Base-by-base conservation (phyloP, 2,329 filamentous ascomycete genomes). In the Ceratocystis huliohia region DNA sequence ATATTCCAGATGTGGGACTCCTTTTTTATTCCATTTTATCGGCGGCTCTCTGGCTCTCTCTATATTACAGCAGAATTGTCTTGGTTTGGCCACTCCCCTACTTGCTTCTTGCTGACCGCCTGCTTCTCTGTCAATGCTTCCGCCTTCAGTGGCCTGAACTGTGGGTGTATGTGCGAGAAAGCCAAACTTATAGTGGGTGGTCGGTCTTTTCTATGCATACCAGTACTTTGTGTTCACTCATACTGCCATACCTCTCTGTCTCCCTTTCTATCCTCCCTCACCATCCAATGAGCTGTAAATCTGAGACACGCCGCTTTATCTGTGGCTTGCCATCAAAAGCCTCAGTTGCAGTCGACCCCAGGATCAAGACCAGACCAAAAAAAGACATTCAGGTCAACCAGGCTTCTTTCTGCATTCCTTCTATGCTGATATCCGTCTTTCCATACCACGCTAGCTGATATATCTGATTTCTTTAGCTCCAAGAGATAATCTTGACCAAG, bases 401-500 rank as follows among this genome's bases (percentile, higher is more conserved):
- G 41, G 22, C n/a, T 22, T 63, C 22, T 46, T 22, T 63, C 22
- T 46, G 17, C 25, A 17, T 63, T 45, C 37, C n/a, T 63, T 48
- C 45, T 41, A 28, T 22, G n/a, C 41, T 10, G 28, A 17, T 25
- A 44, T 61, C 59, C 33, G 22, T 45, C 33, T 61, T 41, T 28
- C 61, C n/a, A 45, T 63, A 15, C 37, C 45, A 41, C 37, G 13
- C 37, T 41, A 46, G 41, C 45, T 63, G 61, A 59, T 59, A n/a
- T 37, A 59, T 59, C 56, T 59, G 56, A 59, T 30, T 59, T 53
- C 8, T 28, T 15, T 25, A 13, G 20, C 25, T 53, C 48, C 48
- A 53, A 13, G 46, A 20, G 17, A 48, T 22, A 5, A 48, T 28
- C 48, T 13, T 53, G 46, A 4, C n/a, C n/a, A 50, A 22, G 48